A percentile compares a stretch with the other conserved stretches of the same genome.
Evolutionary conservation across 768 basidiomycete species (phyloP).

Genomic region (Strobilomyces confusus): DNA sequence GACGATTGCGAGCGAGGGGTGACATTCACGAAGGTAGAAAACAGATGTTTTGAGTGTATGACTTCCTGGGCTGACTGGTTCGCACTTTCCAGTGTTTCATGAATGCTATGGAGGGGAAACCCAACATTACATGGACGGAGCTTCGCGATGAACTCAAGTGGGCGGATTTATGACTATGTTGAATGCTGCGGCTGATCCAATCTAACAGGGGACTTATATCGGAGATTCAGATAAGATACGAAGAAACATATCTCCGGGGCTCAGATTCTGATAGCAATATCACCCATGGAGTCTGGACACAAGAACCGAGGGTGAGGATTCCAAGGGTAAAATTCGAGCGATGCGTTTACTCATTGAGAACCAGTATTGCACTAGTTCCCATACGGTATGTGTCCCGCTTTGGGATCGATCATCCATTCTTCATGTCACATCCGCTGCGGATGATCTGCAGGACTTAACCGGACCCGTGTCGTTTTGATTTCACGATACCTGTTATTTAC

Average conservation of each 20-base stretch:
- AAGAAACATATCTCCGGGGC: background rate
- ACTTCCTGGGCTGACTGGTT: background rate
- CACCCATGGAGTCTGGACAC: conserved; percentile 3
- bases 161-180: background rate
- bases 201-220: conserved; percentile 5
- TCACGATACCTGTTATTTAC: background rate
- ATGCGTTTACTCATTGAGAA: background rate
- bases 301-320: conserved; percentile 22
- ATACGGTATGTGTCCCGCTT: conserved; percentile 3
- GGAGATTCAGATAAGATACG: conserved; percentile 12
- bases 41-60: background rate
- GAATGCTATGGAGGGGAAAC: conserved; percentile 6
- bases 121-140: conserved; percentile 17
- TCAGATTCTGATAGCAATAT: background rate
- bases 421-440: background rate
- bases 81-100: conserved; percentile 17
- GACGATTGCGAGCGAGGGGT: conserved; percentile 16
- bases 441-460: background rate
- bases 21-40: conserved; percentile 26
- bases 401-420: background rate
- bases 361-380: conserved; percentile 11
- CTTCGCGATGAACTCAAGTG: conserved; percentile 18
- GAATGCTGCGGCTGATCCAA: background rate
- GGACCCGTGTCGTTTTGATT: conserved; percentile 7
- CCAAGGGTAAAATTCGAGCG: background rate